Evolutionary conservation across 441 rosid species (phyloP).

Genomic region (Biscutella auriculata): DNA sequence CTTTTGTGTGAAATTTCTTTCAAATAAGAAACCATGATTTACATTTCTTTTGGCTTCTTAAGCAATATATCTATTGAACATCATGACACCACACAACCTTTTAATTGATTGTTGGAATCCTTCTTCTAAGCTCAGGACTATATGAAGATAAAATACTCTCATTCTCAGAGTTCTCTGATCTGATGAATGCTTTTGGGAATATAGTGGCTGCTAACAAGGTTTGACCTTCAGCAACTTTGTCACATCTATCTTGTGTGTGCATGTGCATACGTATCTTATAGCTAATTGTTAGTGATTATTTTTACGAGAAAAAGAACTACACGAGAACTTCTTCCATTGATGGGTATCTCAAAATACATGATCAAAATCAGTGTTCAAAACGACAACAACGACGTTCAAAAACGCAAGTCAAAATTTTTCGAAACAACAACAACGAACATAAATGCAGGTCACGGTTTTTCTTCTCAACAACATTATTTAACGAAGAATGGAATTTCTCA

Average conservation of each 20-base stretch:
- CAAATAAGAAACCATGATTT: not conserved
- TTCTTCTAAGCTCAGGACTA: constrained; percentile 45
- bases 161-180: constrained; percentile 72
- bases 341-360: too few relatives aligned
- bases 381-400: too few relatives aligned
- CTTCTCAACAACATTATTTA: too few relatives aligned
- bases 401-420: too few relatives aligned
- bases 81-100: not conserved
- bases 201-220: constrained; percentile 71
- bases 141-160: constrained; percentile 78
- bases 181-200: constrained; percentile 85
- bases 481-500: too few relatives aligned
- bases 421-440: too few relatives aligned
- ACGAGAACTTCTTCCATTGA: too few relatives aligned
- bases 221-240: constrained; percentile 12
- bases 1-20: not conserved
- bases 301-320: too few relatives aligned
- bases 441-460: too few relatives aligned
- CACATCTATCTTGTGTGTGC: not conserved
- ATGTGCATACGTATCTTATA: not conserved
- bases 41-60: not conserved
- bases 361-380: too few relatives aligned
- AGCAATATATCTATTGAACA: not conserved
- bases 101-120: constrained; percentile 14
- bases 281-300: too few relatives aligned